These are phyloP conservation scores for Verticillium alfalfae DNA, from an alignment of 2,329 filamentous ascomycete species.

Conservation along the genomic window DNA sequence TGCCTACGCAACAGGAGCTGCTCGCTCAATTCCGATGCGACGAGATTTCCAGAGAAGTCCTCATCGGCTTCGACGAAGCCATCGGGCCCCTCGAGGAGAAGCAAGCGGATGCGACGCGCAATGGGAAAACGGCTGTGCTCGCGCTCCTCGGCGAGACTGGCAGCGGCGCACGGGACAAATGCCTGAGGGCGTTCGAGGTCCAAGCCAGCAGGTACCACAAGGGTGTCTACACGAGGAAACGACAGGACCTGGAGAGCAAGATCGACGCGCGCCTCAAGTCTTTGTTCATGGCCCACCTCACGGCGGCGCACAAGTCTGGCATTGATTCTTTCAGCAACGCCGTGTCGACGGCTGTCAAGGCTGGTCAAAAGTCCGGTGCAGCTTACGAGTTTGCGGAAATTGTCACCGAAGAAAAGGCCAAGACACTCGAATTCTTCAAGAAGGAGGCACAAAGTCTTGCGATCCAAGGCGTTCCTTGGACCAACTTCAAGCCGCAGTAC, in stretches of 20 bases:
- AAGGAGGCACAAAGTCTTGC: constrained; percentile 66
- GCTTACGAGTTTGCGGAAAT: constrained; percentile 95
- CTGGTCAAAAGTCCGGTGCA: constrained; percentile 84
- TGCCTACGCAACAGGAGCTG: constrained; percentile 95
- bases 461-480: constrained; percentile 81
- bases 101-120: constrained; percentile 67
- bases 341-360: constrained; percentile 81
- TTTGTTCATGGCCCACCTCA: constrained; percentile 82
- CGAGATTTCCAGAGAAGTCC: constrained; percentile 87
- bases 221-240: constrained; percentile 84
- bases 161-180: constrained; percentile 63
- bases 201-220: constrained; percentile 96
- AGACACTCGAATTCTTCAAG: constrained; percentile 69
- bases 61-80: constrained; percentile 75
- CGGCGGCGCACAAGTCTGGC: constrained; percentile 82
- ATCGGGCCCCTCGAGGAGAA: constrained; percentile 80
- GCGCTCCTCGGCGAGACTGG: constrained; percentile 70
- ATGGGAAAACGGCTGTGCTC: constrained; percentile 70
- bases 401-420: constrained; percentile 74
- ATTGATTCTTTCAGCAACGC: constrained; percentile 81
- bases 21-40: constrained; percentile 97
- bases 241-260: constrained; percentile 77
- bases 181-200: constrained; percentile 78
- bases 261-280: constrained; percentile 83
- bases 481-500: constrained; percentile 76